These are phyloP conservation scores for Naumovozyma castellii DNA, from an alignment of 805 yeast species.

Conservation along the genomic window DNA sequence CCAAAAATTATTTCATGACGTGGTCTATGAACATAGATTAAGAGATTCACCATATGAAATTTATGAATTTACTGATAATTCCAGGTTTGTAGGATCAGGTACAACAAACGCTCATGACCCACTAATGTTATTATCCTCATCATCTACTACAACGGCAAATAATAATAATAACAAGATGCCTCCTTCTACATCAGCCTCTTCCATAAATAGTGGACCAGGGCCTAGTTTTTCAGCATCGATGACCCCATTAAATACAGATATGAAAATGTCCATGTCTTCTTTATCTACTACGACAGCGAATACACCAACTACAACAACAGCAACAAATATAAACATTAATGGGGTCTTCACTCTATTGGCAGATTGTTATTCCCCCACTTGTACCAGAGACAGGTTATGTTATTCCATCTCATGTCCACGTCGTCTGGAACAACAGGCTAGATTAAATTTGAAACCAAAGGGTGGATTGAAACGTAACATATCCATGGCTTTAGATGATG, in stretches of 20 bases:
- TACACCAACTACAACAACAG: conserved; percentile 1
- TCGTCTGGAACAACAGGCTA: conserved; percentile 88
- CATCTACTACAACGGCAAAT: conserved; percentile 5
- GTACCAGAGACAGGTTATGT: conserved; percentile 79
- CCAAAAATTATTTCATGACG: conserved; percentile 90
- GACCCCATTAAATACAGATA: not conserved
- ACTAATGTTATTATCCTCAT: conserved; percentile 17
- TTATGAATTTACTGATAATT: conserved; percentile 59
- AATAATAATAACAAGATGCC: not conserved
- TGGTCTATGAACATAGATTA: conserved; percentile 84
- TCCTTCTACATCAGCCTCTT: conserved; percentile 6
- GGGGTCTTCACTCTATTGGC: conserved; percentile 91
- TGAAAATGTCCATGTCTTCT: not conserved
- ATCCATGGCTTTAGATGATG: conserved; percentile 27
- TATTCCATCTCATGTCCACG: conserved; percentile 96
- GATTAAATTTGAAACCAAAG: conserved; percentile 78
- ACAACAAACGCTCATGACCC: conserved; percentile 22
- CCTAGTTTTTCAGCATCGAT: conserved; percentile 4
- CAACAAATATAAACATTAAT: conserved; percentile 33
- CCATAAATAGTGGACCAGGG: conserved; percentile 18
- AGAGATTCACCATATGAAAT: conserved; percentile 83
- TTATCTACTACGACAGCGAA: conserved; percentile 4
- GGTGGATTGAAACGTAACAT: conserved; percentile 70
- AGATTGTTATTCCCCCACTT: conserved; percentile 95
- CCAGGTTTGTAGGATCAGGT: conserved; percentile 22